Base-by-base conservation (phyloP, 2,329 filamentous ascomycete species). In the Sporothrix phasma region DNA sequence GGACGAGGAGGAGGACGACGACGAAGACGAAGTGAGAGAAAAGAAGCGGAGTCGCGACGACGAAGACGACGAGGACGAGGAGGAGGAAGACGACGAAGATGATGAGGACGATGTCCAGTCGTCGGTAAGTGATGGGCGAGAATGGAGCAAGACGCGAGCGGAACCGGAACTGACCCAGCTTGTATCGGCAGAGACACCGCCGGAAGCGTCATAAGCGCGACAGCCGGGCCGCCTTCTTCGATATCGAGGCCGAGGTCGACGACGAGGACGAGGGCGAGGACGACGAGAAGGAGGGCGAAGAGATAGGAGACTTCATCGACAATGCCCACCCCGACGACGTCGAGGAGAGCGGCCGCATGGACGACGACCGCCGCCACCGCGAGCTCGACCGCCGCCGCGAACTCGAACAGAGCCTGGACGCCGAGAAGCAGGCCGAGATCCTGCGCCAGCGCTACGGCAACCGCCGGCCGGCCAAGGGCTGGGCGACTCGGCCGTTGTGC, bases 231-330 rank as follows among this genome's bases (percentile, higher is more conserved):
- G 87, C 88, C 72, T 97, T 97, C 84, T 87, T 99, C 77, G 94
- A 99, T 85, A 90, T 93, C 72, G 94, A 99, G 81, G 94, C 94
- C 74, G 94, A 97, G 77, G 94, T 99, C 70, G 94, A 97, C 72
- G 94, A 96, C 68, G 92, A 96, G 70, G 92, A 96, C 70, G 89
- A 91, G 69, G 88, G 84, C 69, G 89, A 90, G 67, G 91, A 96
- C 68, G 91, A 95, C 61, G 93, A 97, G 70, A 91, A 95, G 70
- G 92, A 96, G 63, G 86, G 90, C 65, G 87, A 92, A 70, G 91
- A 88, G 69, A 85, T 87, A 62, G 91, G 91, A 64, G 88, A 90
- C 69, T 91, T 94, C 73, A 92, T 92, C 73, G 89, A 91, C 69
- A 90, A 96, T 74, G 89, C 90, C 68, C 92, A 97, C 73, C 90